A percentile compares a stretch with the other conserved stretches of the same genome.
Evolutionary conservation across 192 early-diverging fungal species (phyloP).

Genomic region (Umbelopsis vinacea): DNA sequence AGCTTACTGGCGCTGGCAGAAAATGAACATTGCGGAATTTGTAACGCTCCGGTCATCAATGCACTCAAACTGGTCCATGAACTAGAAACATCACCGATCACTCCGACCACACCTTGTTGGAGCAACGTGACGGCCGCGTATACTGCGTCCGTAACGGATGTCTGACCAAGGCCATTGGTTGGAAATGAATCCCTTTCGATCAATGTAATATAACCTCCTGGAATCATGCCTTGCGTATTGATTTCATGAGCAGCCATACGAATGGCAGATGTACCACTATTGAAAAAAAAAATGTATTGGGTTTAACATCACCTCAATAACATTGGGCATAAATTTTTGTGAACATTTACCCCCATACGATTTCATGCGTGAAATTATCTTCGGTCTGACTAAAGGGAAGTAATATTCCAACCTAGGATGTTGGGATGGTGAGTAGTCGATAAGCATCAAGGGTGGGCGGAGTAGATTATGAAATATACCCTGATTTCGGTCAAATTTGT

Average conservation of each 20-base stretch:
- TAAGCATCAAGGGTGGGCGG: neutral
- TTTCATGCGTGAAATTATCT: constrained; percentile 37
- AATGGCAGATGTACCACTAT: constrained; percentile 55
- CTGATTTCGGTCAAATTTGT: constrained; percentile 9
- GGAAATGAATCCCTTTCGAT: constrained; percentile 57
- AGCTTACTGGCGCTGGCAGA: constrained; percentile 53
- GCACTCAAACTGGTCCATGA: constrained; percentile 52
- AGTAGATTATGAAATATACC: neutral
- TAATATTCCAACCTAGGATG: constrained; percentile 36
- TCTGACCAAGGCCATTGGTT: constrained; percentile 42
- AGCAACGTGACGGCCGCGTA: constrained; percentile 52
- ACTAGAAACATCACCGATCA: constrained; percentile 56
- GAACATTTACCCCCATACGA: constrained; percentile 42
- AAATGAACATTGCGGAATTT: constrained; percentile 58
- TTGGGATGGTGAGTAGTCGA: neutral
- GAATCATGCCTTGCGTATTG: constrained; percentile 47
- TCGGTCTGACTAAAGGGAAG: constrained; percentile 39
- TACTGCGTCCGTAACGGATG: constrained; percentile 51
- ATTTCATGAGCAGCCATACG: constrained; percentile 55
- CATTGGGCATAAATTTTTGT: neutral
- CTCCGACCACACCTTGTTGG: constrained; percentile 55
- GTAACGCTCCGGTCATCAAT: constrained; percentile 48
- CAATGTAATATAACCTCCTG: constrained; percentile 51
- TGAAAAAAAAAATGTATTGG: neutral
- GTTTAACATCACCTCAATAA: neutral